Evolutionary conservation across 331 rosid species (phyloP), one percentile per base, ranked within the genome.

Genomic region (Pyrus hybrid): DNA sequence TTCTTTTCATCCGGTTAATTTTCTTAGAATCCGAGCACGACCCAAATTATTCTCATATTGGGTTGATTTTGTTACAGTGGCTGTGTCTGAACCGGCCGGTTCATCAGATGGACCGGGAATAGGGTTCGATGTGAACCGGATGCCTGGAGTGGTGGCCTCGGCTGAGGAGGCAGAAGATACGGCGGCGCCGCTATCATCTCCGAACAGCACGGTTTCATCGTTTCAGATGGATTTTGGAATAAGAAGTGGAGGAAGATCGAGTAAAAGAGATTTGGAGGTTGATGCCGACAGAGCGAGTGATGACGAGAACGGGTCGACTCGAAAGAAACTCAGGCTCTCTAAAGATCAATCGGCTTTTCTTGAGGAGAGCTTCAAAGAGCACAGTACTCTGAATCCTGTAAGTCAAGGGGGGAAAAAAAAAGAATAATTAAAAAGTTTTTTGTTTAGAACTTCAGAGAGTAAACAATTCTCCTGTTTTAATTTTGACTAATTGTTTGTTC

Each of bases 301-400:
- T 7, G 97, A 95, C 21, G 98, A 95, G 26, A 92, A 90, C 23
- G 99, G 92, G 5, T 84, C 89, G 4, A 83, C 89, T 7, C 72
- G 96, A 26, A 95, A 95, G 91, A 95, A 95, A 68, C 99, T 95
- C 60, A 83, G 99, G 72, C 89, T 95, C 68, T 87, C 97, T 0
- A 95, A 92, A 67, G 86, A 91, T 13, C 99, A 95, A 70, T 95
- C 99, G 0, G 93, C 96, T 78, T 95, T 89, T 35, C 99, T 95
- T 4, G 99, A 95, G 81, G 91, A 90, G 13, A 90, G 89, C 76
- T 95, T 95, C 88, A 95, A 95, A 85, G 96, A 95, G 65, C 98
- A 95, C 87, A 80, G 93, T 67, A 90, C 99, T 61, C 92, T 95
- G 54, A 95, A 92, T 66, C 99, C 99, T 1, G 99, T 95, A 76